These are phyloP conservation scores for Chytriomyces sp. DNA, from an alignment of 192 early-diverging fungal genomes.

Conservation along the genomic window DNA sequence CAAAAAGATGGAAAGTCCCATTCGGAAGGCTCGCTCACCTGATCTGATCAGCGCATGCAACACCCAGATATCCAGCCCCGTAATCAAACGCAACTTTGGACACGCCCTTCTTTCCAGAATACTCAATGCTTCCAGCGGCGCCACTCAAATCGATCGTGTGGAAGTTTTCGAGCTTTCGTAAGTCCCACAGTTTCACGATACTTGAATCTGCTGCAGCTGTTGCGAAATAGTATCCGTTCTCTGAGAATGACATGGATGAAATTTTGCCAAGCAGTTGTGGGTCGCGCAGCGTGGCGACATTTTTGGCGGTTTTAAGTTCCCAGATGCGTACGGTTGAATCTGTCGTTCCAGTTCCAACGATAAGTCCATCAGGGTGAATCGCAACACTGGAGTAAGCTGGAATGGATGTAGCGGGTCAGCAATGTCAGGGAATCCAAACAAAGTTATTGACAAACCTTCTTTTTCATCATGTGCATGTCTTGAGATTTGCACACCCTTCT, in stretches of 20 bases:
- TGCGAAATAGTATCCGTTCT: slow-evolving; percentile 94
- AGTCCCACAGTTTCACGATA: slow-evolving; percentile 89
- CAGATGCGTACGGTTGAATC: slow-evolving; percentile 79
- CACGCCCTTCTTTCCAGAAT: slow-evolving; percentile 33
- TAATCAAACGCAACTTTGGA: slow-evolving; percentile 77
- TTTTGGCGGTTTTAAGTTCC: slow-evolving; percentile 76
- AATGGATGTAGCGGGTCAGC: not conserved
- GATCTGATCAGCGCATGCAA: slow-evolving; percentile 59
- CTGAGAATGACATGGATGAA: slow-evolving; percentile 81
- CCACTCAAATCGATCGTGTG: slow-evolving; percentile 64
- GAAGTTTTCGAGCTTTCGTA: slow-evolving; percentile 80
- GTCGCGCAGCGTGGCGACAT: slow-evolving; percentile 67
- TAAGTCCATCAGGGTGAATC: slow-evolving; percentile 93
- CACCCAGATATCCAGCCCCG: slow-evolving; percentile 82
- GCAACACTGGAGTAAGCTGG: slow-evolving; percentile 66
- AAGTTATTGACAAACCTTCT: slow-evolving; percentile 42
- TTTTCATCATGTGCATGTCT: slow-evolving; percentile 51
- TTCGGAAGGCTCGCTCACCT: slow-evolving; percentile 38
- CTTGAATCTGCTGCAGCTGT: slow-evolving; percentile 69
- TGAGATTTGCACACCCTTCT: slow-evolving; percentile 60
- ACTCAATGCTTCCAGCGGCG: slow-evolving; percentile 37
- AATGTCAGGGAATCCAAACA: not conserved
- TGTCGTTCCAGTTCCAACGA: slow-evolving; percentile 77
- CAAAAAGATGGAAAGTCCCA: not conserved
- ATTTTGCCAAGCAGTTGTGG: slow-evolving; percentile 52